A percentile compares a stretch with the other conserved stretches of the same genome.
Evolutionary conservation across 2,329 filamentous ascomycete species (phyloP).

Genomic region (Hypoxylon sp.): DNA sequence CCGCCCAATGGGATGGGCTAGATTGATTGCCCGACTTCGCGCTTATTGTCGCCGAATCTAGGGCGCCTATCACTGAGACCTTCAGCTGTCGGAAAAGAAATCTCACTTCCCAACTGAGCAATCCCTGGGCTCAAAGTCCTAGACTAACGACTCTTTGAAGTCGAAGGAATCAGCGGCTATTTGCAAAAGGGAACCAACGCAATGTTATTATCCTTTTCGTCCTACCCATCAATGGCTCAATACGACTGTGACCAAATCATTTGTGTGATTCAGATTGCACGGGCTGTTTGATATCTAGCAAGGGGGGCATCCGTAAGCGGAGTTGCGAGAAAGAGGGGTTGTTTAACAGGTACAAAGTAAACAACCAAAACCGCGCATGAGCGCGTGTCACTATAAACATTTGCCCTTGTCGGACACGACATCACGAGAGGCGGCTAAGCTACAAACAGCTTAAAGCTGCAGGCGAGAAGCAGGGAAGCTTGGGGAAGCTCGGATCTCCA

Average conservation of each 20-base stretch:
- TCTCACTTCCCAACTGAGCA: constrained; percentile 31
- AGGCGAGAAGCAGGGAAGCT: constrained; percentile 13
- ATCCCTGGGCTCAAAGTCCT: constrained; percentile 35
- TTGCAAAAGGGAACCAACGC: constrained; percentile 26
- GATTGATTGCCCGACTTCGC: constrained; percentile 27
- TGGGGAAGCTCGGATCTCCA: constrained; percentile 39
- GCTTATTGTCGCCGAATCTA: constrained; percentile 39
- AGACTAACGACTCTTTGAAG: constrained; percentile 33
- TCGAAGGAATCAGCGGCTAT: constrained; percentile 33
- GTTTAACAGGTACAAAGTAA: constrained; percentile 45
- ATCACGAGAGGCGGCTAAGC: constrained; percentile 45
- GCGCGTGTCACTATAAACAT: constrained; percentile 46
- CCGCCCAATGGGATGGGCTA: constrained; percentile 39
- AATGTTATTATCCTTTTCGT: constrained; percentile 31
- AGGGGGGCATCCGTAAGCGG: constrained; percentile 40
- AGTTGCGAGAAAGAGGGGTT: constrained; percentile 37
- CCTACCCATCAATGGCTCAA: constrained; percentile 23
- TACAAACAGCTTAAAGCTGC: constrained; percentile 36
- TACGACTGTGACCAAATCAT: constrained; percentile 45
- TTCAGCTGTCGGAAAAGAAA: constrained; percentile 40
- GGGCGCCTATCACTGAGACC: constrained; percentile 40
- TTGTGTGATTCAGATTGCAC: constrained; percentile 44
- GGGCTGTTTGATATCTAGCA: constrained; percentile 45
- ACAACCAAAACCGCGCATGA: constrained; percentile 39
- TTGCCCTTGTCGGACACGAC: constrained; percentile 38